phyloP scores from a whole-genome alignment of 345 rosid genomes.

The Salix caprea region DNA sequence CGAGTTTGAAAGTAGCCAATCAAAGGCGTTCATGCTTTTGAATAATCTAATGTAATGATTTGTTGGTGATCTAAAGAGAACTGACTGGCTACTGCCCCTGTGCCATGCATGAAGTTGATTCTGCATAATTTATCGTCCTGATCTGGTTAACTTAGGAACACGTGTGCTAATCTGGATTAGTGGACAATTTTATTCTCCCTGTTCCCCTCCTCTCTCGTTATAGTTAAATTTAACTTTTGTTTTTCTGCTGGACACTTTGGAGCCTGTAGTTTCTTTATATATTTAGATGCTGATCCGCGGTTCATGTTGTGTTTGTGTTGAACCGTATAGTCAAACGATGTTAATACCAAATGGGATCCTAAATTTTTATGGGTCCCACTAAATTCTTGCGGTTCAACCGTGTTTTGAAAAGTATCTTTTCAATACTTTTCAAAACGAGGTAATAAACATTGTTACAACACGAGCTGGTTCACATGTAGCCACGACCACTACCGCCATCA shows the following conservation, averaged over 20 bases:
- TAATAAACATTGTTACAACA: too few relatives aligned
- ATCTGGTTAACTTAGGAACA: constrained; percentile 46
- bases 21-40: constrained; percentile 21
- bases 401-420: too few relatives aligned
- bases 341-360: rapidly evolving
- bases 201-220: constrained; percentile 1
- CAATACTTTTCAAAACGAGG: too few relatives aligned
- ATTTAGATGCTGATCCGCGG: too few relatives aligned
- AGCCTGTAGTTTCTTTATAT: background rate
- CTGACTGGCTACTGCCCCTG: constrained; percentile 45
- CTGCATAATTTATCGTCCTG: constrained; percentile 27
- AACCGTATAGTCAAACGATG: too few relatives aligned
- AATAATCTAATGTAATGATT: constrained; percentile 16
- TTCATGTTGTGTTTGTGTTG: rapidly evolving
- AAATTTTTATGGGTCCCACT: rapidly evolving
- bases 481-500: too few relatives aligned
- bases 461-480: too few relatives aligned
- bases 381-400: too few relatives aligned
- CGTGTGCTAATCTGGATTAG: constrained; percentile 53
- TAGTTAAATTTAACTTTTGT: constrained; percentile 5
- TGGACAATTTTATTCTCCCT: constrained; percentile 16
- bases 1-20: constrained; percentile 39
- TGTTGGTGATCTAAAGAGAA: constrained; percentile 23
- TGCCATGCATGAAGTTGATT: constrained; percentile 49
- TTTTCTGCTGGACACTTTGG: background rate